A percentile compares a stretch with the other conserved stretches of the same genome.
phyloP scores from a whole-genome alignment of 2,329 filamentous ascomycete genomes.

The Cadophora luteo-olivacea region DNA sequence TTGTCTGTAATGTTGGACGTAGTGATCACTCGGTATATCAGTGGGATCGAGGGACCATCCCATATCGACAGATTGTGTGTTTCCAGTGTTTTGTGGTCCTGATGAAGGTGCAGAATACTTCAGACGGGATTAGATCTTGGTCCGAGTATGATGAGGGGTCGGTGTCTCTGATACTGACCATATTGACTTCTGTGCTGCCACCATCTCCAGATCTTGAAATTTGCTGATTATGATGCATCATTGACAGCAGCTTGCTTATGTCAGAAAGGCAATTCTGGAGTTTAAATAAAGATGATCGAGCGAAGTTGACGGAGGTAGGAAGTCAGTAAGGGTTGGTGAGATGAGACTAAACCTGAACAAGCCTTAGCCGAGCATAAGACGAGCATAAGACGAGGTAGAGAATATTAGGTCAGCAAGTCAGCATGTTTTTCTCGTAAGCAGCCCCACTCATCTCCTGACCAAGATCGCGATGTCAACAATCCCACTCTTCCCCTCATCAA shows the following conservation, averaged over 20 bases:
- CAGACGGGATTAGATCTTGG: background rate
- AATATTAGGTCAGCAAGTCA: slow-evolving; percentile 12
- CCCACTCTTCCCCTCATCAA: background rate
- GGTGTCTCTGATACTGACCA: background rate
- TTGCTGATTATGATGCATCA: background rate
- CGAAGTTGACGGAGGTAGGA: background rate
- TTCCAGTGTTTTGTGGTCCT: background rate
- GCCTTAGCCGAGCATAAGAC: background rate
- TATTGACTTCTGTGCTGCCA: background rate
- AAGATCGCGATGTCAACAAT: background rate
- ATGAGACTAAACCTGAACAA: background rate
- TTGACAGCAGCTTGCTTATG: background rate
- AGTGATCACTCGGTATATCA: background rate
- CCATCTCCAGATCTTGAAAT: background rate
- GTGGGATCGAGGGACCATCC: slow-evolving; percentile 4
- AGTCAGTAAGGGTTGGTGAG: background rate
- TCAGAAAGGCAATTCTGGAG: background rate
- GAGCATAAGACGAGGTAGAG: too few species aligned
- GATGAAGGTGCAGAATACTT: background rate
- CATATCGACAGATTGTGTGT: background rate
- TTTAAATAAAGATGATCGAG: too few species aligned
- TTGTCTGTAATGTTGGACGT: slow-evolving; percentile 8
- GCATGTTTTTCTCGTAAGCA: slow-evolving; percentile 12
- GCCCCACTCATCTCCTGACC: background rate
- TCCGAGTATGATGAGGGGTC: background rate